A percentile compares a stretch with the other conserved stretches of the same genome.
phyloP scores from a whole-genome alignment of 2,329 filamentous ascomycete species.

The Aspergillus transmontanensis region DNA sequence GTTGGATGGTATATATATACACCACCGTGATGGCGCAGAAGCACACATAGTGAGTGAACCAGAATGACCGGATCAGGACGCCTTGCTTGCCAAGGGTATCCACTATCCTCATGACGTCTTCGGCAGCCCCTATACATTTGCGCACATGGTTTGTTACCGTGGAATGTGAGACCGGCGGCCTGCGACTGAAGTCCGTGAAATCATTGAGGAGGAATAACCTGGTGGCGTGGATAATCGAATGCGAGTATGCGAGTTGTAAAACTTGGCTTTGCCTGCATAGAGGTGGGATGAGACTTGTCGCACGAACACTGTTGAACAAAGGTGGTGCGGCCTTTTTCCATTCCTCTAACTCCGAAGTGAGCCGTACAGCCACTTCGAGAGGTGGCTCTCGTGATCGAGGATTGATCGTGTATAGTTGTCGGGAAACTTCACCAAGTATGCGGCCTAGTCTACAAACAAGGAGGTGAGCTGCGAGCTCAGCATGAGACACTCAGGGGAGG shows the following conservation, averaged over 20 bases:
- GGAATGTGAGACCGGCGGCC: constrained; percentile 31
- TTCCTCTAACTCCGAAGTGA: constrained; percentile 37
- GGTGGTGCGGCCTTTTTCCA: constrained; percentile 42
- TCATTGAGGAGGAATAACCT: constrained; percentile 41
- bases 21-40: constrained; percentile 47
- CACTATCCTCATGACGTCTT: constrained; percentile 41
- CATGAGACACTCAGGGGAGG: background rate
- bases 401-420: constrained; percentile 45
- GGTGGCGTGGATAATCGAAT: constrained; percentile 43
- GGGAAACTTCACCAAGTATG: constrained; percentile 52
- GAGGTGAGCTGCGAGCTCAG: constrained; percentile 1
- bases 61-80: constrained; percentile 42
- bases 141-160: constrained; percentile 40
- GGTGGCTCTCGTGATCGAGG: constrained; percentile 32
- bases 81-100: constrained; percentile 40
- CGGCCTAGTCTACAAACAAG: constrained; percentile 48
- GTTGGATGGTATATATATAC: constrained; percentile 47
- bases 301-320: constrained; percentile 38
- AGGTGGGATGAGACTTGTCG: constrained; percentile 41
- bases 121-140: constrained; percentile 49
- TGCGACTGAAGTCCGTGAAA: constrained; percentile 38
- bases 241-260: constrained; percentile 40
- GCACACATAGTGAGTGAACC: constrained; percentile 48
- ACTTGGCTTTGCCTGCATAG: constrained; percentile 43
- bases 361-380: constrained; percentile 36